Base-by-base conservation (phyloP, 768 basidiomycete species). In the Calocybe gangraenosa region DNA sequence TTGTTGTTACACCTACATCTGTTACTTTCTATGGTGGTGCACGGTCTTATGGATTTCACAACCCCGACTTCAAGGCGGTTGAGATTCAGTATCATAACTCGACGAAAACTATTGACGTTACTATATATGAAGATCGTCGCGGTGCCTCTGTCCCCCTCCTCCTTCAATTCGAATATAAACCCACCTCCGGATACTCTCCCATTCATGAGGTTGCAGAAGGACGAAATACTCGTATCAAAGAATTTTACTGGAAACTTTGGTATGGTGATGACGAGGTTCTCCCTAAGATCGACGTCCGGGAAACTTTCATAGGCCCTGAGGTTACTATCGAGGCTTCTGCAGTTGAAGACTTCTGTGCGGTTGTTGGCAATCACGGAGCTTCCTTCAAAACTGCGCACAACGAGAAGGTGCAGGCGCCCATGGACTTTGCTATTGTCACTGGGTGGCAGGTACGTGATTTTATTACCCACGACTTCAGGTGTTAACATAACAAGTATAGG, bases 161-260 rank as follows among this genome's bases (percentile, higher is more conserved):
- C 35, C 79, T 99, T 55, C 74, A 82, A 52, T 98, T 92, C 76
- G 63, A 73, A 47, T 98, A 97, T 68, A 81, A 84, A 55, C 92
- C 94, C 5, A 81, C 87, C 6, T 83, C 83, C 68, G 92, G 91
- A 33, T 96, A 76, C 50, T 86, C 88, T 2, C 93, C 96, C 18
- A 92, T 99, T 54, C 94, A 95, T 58, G 96, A 98, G 63, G 68
- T 95, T 46, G 78, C 82, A 3, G 74, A 77, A 7, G 88, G 78
- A 49, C 84, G 94, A 54, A 98, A 95, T 69, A 73, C 73, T 44
- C 81, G 88, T 50, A 94, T 98, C 71, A 98, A 96, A 69, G 81
- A 87, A 56, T 98, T 98, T 63, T 99, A 99, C 73, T 99, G 96
- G 96, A 84, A 84, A 62, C 68, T 98, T 25, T 98, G 96, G 96